A percentile compares a stretch with the other conserved stretches of the same genome.
Evolutionary conservation across 768 basidiomycete genomes (phyloP).

Genomic region (Lactifluus volemus): DNA sequence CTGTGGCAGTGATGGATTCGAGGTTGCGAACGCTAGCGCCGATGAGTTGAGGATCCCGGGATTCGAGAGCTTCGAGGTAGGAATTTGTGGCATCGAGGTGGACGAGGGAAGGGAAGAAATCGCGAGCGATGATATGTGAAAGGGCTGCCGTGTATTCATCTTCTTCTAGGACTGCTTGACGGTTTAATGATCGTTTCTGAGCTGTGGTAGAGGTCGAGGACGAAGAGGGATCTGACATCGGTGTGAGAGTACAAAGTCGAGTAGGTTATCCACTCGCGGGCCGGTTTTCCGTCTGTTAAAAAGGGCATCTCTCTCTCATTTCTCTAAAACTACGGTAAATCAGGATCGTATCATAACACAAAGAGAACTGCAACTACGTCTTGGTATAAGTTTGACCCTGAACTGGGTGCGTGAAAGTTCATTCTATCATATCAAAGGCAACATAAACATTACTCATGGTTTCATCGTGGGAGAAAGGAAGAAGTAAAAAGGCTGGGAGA

Average conservation of each 20-base stretch:
- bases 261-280: not conserved
- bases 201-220: constrained; percentile 20
- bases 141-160: constrained; percentile 91
- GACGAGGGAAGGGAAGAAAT: constrained; percentile 93
- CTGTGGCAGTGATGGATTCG: constrained; percentile 49
- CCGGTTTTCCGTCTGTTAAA: not conserved
- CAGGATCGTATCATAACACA: constrained; percentile 4
- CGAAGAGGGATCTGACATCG: constrained; percentile 29
- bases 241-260: not conserved
- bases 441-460: constrained; percentile 17
- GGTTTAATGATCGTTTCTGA: constrained; percentile 53
- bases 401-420: not conserved
- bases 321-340: constrained; percentile 1
- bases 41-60: constrained; percentile 72
- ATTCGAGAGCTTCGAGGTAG: constrained; percentile 71
- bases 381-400: constrained; percentile 5
- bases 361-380: not conserved
- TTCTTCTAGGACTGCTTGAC: constrained; percentile 73
- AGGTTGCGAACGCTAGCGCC: constrained; percentile 66
- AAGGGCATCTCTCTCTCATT: not conserved
- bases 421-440: constrained; percentile 14
- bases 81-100: constrained; percentile 84
- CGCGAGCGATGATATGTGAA: constrained; percentile 88
- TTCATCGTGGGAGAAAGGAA: constrained; percentile 1
- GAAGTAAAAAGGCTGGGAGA: not conserved